Base-by-base conservation (phyloP, 345 rosid species). In the Excoecaria agallocha region DNA sequence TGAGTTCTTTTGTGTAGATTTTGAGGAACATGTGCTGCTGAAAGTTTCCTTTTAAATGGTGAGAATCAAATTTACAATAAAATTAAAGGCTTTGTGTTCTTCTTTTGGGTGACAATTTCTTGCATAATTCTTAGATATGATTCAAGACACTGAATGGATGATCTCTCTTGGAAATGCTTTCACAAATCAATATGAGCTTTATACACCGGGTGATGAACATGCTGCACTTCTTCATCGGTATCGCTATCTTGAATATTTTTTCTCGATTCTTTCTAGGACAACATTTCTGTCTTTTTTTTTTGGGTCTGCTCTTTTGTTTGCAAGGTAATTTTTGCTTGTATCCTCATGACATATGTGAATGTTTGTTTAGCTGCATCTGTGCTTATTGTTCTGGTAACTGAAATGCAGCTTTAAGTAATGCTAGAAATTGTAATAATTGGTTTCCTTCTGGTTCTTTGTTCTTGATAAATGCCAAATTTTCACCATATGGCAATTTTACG, bases 41-140 rank as follows among this genome's bases (percentile, higher is more conserved):
- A 51, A 54, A 24, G 46, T 16, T 57, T 12, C 20, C 37, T 70
- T 43, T 70, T 70, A 20, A 38, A 20, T 57, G 38, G 38, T 56
- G 58, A 48, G 7, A 3, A 13, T 43, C 11, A 22, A 48, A 66
- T 46, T 17, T 19, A 67, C 11, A 8, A 6, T 64, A 30, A 50
- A 20, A 73, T 51, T 22, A 15, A n/a, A 62, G n/a, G 61, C 15
- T 37, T 63, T 60, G 19, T 43, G 10, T 10, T 24, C 10, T 22
- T 71, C 60, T 74, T 65, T 81, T 65, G 56, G 70, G 19, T 85
- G 79, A 61, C 91, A 94, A 97, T 94, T 94, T 81, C 89, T 94
- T 81, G 88, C 95, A 54, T 97, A 94, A 88, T 89, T 97, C 51
- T 85, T 94, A 82, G 98, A 94, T 79, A 97, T 94, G 81, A 89